phyloP scores from a whole-genome alignment of 2,329 filamentous ascomycete genomes.

The Penicillium hordei region DNA sequence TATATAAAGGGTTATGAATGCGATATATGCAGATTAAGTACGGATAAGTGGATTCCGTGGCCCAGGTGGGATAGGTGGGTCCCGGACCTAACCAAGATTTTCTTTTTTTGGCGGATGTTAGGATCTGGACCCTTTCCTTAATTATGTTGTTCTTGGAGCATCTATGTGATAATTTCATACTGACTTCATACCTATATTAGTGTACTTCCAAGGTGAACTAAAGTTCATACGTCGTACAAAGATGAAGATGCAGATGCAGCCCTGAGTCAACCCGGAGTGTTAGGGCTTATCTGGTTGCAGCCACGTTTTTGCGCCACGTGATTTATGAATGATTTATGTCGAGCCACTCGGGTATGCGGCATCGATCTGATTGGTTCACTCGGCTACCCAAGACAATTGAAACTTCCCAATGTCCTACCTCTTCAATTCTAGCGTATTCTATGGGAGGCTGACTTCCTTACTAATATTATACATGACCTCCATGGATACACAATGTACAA shows the following conservation, averaged over 20 bases:
- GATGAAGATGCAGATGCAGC: not conserved
- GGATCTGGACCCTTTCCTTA: not conserved
- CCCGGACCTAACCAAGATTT: not conserved
- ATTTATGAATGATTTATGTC: constrained; percentile 11
- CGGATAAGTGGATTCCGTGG: not conserved
- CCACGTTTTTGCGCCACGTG: constrained; percentile 14
- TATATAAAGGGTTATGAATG: not conserved
- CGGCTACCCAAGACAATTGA: not conserved
- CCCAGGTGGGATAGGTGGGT: not conserved
- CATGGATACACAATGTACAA: not conserved
- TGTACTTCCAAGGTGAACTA: not conserved
- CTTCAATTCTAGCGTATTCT: not conserved
- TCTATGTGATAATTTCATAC: not conserved
- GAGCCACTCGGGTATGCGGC: constrained; percentile 23
- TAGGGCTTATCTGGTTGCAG: not conserved
- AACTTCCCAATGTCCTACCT: not conserved
- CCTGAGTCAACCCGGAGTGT: not conserved
- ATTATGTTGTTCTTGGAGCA: not conserved
- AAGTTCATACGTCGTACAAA: not conserved
- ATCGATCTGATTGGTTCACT: constrained; percentile 14
- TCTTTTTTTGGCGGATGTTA: not conserved
- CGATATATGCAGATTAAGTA: not conserved
- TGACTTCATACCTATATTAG: not conserved
- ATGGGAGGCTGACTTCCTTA: not conserved
- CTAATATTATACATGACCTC: not conserved